Percentiles rank a stretch among this genome's conserved stretches.
Conservation (phyloP, 1,139 yeast species). For the Suhomyces ambrosiae region DNA sequence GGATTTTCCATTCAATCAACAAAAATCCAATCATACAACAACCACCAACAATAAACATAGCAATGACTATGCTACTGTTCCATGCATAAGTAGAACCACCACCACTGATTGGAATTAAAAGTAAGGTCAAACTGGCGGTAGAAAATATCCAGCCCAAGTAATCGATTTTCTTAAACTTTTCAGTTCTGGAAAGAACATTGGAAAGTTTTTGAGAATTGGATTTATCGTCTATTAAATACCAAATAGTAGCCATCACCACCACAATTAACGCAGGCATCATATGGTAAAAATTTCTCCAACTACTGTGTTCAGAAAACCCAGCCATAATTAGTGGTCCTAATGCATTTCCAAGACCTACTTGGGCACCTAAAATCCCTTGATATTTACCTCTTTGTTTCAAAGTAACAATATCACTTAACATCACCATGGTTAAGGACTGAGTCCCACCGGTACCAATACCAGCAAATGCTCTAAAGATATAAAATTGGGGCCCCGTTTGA, state of each 20-base stretch:
- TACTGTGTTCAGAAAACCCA: constrained; percentile 17
- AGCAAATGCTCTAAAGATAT: constrained; percentile 23
- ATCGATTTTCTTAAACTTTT: constrained; percentile 23
- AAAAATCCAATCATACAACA: constrained; percentile 19
- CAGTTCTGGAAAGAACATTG: constrained; percentile 17
- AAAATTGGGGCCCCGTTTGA: constrained; percentile 22
- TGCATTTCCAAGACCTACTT: constrained; percentile 25
- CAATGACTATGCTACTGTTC: constrained; percentile 23
- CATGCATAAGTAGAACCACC: constrained; percentile 26
- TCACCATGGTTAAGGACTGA: constrained; percentile 24
- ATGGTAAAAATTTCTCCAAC: constrained; percentile 26
- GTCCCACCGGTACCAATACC: constrained; percentile 27
- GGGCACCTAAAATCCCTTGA: constrained; percentile 26
- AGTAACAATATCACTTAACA: constrained; percentile 25
- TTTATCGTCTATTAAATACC: constrained; percentile 17
- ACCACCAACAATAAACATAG: constrained; percentile 24
- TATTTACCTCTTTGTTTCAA: constrained; percentile 25
- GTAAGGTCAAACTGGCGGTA: constrained; percentile 20
- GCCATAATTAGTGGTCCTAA: constrained; percentile 27
- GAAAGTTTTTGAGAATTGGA: constrained; percentile 17
- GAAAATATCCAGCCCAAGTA: constrained; percentile 23
- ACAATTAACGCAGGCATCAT: constrained; percentile 22
- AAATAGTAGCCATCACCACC: constrained; percentile 17
- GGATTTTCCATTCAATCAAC: constrained; percentile 23
- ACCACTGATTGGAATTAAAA: constrained; percentile 24